Evolutionary conservation across 1,284 basidiomycete species (phyloP).

Genomic region (Malassezia slooffiae): DNA sequence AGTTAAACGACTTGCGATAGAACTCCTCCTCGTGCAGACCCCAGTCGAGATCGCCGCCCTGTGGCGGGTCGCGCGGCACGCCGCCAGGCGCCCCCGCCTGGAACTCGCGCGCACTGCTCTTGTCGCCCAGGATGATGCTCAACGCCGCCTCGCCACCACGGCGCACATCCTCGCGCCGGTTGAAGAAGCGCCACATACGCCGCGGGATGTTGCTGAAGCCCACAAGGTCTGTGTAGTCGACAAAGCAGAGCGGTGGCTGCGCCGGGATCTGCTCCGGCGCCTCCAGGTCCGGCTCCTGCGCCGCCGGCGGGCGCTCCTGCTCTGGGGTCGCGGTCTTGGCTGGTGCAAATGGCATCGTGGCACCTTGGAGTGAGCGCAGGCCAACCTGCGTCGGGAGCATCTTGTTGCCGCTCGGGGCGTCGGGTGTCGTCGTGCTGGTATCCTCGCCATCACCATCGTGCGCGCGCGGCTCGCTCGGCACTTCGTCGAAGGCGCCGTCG

Average conservation of each 20-base stretch:
- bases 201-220: constrained; percentile 75
- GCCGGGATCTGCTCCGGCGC: constrained; percentile 55
- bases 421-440: no score
- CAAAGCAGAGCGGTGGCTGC: constrained; percentile 71
- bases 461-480: constrained; percentile 13
- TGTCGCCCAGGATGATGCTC: constrained; percentile 56
- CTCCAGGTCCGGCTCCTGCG: constrained; percentile 3
- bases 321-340: neutral
- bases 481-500: constrained; percentile 68
- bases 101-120: constrained; percentile 55
- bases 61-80: constrained; percentile 21
- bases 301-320: neutral
- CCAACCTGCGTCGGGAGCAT: constrained; percentile 14
- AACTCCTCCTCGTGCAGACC: constrained; percentile 59
- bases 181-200: constrained; percentile 88
- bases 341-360: neutral
- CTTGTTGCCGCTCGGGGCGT: no score
- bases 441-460: constrained; percentile 8
- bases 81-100: constrained; percentile 24
- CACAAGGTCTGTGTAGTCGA: constrained; percentile 75
- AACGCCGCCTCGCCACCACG: constrained; percentile 73
- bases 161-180: constrained; percentile 66
- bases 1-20: constrained; percentile 59
- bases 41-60: constrained; percentile 61
- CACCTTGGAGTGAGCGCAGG: constrained; percentile 7